These are phyloP conservation scores for Panaeolus cyanescens DNA, from an alignment of 768 basidiomycete species.

Conservation along the genomic window DNA sequence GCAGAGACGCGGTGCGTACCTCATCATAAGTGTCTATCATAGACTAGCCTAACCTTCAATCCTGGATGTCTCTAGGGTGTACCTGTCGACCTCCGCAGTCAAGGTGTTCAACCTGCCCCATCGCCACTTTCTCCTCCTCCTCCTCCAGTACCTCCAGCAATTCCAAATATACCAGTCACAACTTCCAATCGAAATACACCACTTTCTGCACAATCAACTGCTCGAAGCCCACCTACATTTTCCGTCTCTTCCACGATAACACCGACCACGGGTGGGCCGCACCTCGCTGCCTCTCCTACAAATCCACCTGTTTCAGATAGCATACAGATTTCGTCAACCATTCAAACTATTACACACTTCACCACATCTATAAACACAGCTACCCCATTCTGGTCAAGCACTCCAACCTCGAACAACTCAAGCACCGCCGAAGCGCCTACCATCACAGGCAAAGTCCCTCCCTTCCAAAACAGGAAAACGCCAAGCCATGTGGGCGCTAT, in stretches of 20 bases:
- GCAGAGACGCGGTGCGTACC: background rate
- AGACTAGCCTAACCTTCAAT: background rate
- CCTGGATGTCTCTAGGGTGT: background rate
- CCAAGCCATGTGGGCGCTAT: background rate
- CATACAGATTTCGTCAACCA: background rate
- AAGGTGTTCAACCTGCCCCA: background rate
- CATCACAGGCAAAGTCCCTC: background rate
- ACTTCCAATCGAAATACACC: constrained; percentile 34
- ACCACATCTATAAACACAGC: background rate
- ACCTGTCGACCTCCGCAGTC: background rate
- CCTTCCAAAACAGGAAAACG: background rate
- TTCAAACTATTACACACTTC: background rate
- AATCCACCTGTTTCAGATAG: background rate
- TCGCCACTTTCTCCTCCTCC: background rate
- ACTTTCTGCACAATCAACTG: too few relatives aligned
- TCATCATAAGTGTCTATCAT: background rate
- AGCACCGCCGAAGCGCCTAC: background rate
- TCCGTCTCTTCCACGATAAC: background rate
- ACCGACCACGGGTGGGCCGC: too few relatives aligned
- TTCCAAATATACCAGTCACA: background rate
- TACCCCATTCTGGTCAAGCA: background rate
- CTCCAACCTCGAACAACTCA: background rate
- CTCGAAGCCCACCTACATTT: constrained; percentile 53
- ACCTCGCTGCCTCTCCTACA: background rate
- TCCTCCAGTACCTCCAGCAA: background rate